Evolutionary conservation across 1,284 basidiomycete genomes (phyloP).

Genomic region (Moesziomyces sp.): DNA sequence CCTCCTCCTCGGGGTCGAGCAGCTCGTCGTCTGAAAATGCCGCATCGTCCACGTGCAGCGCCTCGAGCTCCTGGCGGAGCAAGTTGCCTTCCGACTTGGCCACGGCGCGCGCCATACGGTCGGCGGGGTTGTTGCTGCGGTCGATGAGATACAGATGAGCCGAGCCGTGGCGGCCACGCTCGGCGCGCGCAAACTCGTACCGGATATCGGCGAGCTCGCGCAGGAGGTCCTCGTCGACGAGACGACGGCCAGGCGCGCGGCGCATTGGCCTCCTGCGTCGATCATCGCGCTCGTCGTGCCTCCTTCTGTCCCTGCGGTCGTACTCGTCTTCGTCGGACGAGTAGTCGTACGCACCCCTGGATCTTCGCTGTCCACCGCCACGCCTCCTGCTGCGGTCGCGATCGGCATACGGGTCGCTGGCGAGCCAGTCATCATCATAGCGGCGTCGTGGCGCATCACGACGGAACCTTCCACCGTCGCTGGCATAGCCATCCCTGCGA

Average conservation of each 20-base stretch:
- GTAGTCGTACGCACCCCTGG: constrained; percentile 14
- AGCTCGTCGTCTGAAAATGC: constrained; percentile 15
- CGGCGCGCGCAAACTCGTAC: constrained; percentile 42
- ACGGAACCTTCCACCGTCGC: constrained; percentile 29
- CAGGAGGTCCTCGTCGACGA: constrained; percentile 60
- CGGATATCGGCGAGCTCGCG: constrained; percentile 60
- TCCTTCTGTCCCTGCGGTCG: neutral
- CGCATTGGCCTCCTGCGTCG: constrained; percentile 10
- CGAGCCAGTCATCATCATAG: constrained; percentile 36
- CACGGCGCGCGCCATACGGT: constrained; percentile 49
- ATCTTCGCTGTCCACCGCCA: constrained; percentile 9
- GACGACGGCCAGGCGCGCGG: constrained; percentile 37
- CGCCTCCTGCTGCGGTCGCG: constrained; percentile 13
- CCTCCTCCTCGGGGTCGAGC: constrained; percentile 25
- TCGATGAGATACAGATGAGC: constrained; percentile 63
- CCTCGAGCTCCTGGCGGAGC: constrained; percentile 20
- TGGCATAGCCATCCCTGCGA: constrained; percentile 25
- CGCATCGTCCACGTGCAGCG: constrained; percentile 24
- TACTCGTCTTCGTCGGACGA: constrained; percentile 42
- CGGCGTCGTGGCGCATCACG: constrained; percentile 5
- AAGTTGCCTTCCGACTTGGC: constrained; percentile 35
- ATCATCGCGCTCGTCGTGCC: neutral
- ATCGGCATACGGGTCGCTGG: constrained; percentile 39
- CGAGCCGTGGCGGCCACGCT: constrained; percentile 38
- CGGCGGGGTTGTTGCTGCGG: constrained; percentile 55